Evolutionary conservation across 2,329 filamentous ascomycete species (phyloP), one percentile per base, ranked within the genome.

Genomic region (Hymenoscyphus fraxineus): DNA sequence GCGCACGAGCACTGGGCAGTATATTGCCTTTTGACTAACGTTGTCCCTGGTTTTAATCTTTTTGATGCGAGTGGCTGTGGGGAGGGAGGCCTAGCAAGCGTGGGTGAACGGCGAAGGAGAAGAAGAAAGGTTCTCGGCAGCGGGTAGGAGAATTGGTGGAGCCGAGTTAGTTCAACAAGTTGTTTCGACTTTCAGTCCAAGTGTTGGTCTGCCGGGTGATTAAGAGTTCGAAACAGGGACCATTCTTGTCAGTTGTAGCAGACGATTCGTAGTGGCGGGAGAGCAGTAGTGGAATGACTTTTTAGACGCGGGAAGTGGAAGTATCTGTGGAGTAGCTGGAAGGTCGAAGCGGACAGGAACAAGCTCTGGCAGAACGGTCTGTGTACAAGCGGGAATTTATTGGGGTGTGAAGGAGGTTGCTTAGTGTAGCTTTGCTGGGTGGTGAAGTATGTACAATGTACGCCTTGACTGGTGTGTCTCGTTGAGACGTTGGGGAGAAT

Each of bases 171-270:
- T 47, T 65, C 57, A 65, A 64, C 64, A 66, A 64, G 65, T 71
- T 72, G 72, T 72, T 73, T 73, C 71, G 70, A 73, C 67, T n/a
- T 35, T 9, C 44, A 10, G 72, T 72, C 69, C 64, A 72, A 70
- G 69, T 71, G 67, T 64, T 68, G 39, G 66, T 63, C 44, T 59
- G 62, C 59, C 62, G 68, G 64, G 64, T 64, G 69, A 57, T 71
- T 71, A 70, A 67, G 63, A 66, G 68, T 71, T 60, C 68, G 70
- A 73, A 71, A 71, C 72, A 72, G 67, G 66, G 68, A 71, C 68
- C 67, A 74, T 70, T 71, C 70, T 71, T 72, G 71, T 68, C 69
- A 51, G n/a, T 22, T 22, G 44, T 51, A 51, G 63, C 54, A 64
- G 64, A 61, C 59, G 47, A 66, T 59, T 64, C 60, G 58, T 56